phyloP scores from a whole-genome alignment of 2,329 filamentous ascomycete genomes.

The Penicillium sp. region DNA sequence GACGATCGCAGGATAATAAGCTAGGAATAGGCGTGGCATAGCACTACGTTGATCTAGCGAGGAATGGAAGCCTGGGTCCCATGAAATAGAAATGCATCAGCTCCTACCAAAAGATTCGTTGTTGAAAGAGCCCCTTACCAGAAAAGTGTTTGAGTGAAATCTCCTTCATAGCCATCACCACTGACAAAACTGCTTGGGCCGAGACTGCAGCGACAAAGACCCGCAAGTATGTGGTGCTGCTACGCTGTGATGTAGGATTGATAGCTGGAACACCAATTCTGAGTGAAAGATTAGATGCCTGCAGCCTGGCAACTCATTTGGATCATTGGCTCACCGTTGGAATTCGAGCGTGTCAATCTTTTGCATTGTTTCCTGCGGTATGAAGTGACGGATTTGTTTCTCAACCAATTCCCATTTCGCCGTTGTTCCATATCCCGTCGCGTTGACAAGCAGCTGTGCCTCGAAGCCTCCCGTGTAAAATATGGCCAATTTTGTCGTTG shows the following conservation, averaged over 20 bases:
- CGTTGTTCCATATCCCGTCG: not conserved
- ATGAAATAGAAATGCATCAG: not conserved
- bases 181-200: not conserved
- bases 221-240: not conserved
- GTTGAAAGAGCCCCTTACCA: not conserved
- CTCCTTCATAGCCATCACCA: not conserved
- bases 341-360: not conserved
- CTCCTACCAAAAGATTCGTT: not conserved
- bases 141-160: slow-evolving; percentile 3
- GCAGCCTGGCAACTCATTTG: not conserved
- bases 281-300: not conserved
- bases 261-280: slow-evolving; percentile 1
- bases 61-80: not conserved
- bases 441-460: slow-evolving; percentile 1
- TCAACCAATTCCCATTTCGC: not conserved
- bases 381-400: not conserved
- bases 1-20: not conserved
- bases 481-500: not conserved
- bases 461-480: not conserved
- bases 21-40: not conserved
- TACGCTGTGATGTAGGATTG: not conserved
- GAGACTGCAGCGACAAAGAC: not conserved
- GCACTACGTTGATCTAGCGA: not conserved
- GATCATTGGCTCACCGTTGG: not conserved
- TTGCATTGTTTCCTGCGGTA: not conserved